These are phyloP conservation scores for Hygrophila difformis DNA, from an alignment of 257 asterid species.

Conservation along the genomic window DNA sequence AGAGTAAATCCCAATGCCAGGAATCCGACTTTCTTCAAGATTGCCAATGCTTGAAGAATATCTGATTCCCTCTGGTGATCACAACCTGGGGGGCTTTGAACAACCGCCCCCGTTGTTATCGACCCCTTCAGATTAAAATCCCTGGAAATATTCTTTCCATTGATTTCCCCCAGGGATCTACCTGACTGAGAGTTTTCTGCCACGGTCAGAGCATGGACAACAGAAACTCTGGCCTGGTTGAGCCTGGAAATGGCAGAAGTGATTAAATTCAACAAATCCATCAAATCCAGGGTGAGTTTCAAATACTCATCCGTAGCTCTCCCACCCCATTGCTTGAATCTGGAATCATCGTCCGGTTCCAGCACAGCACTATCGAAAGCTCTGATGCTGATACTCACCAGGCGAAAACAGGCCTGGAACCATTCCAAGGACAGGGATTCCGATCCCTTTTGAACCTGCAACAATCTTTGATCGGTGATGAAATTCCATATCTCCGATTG, in stretches of 20 bases:
- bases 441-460: slow-evolving; percentile 17
- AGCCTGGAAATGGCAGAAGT: slow-evolving; percentile 39
- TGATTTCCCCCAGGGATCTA: slow-evolving; percentile 21
- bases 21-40: slow-evolving; percentile 24
- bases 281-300: slow-evolving; percentile 27
- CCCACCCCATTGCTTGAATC: slow-evolving; percentile 36
- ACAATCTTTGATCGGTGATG: slow-evolving; percentile 22
- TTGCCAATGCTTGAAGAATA: slow-evolving; percentile 25
- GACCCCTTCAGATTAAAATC: slow-evolving; percentile 12
- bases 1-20: slow-evolving; percentile 32
- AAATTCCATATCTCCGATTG: slow-evolving; percentile 25
- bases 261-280: slow-evolving; percentile 42
- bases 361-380: slow-evolving; percentile 47
- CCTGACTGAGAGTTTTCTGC: slow-evolving; percentile 17
- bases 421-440: slow-evolving; percentile 17
- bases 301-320: slow-evolving; percentile 33
- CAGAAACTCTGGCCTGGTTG: slow-evolving; percentile 28
- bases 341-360: slow-evolving; percentile 46
- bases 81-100: slow-evolving; percentile 16
- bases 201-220: slow-evolving; percentile 29
- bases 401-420: slow-evolving; percentile 30
- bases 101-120: slow-evolving; percentile 18
- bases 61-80: slow-evolving; percentile 26
- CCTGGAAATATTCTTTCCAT: slow-evolving; percentile 7
- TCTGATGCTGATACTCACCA: slow-evolving; percentile 21